Evolutionary conservation across 2,329 filamentous ascomycete genomes (phyloP).

Genomic region (Fusarium staphyleae): DNA sequence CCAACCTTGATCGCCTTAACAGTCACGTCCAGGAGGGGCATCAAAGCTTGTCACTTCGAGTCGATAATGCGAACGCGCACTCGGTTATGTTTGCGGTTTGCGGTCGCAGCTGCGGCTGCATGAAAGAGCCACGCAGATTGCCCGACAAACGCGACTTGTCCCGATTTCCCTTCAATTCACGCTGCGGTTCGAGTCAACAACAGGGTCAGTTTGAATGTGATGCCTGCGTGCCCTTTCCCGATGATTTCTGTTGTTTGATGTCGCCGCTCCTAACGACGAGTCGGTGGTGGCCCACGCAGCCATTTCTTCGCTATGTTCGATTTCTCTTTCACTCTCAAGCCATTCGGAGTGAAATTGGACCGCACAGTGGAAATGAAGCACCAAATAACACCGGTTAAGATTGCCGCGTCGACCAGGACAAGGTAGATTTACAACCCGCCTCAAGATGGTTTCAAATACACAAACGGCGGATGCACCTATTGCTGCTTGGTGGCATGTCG

Average conservation of each 20-base stretch:
- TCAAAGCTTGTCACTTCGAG: neutral
- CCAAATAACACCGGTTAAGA: neutral
- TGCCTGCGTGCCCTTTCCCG: neutral
- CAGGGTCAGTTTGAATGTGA: neutral
- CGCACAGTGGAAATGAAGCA: slow-evolving; percentile 13
- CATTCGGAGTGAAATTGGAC: slow-evolving; percentile 7
- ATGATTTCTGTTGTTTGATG: neutral
- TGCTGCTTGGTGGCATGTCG: no score
- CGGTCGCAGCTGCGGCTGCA: neutral
- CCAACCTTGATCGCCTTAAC: neutral
- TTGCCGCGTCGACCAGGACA: neutral
- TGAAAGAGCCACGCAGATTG: neutral
- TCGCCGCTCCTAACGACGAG: neutral
- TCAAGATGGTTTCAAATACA: slow-evolving; percentile 6
- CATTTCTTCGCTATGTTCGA: neutral
- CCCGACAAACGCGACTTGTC: neutral
- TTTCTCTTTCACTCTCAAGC: neutral
- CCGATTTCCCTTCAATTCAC: neutral
- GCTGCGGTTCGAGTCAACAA: neutral
- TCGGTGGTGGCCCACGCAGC: neutral
- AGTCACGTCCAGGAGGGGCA: neutral
- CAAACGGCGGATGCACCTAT: neutral
- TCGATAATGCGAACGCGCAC: neutral
- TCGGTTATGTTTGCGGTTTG: neutral
- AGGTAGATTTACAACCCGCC: slow-evolving; percentile 3